Base-by-base conservation (phyloP, 176 grass and related monocot genomes). In the Tillandsia fasciculata region DNA sequence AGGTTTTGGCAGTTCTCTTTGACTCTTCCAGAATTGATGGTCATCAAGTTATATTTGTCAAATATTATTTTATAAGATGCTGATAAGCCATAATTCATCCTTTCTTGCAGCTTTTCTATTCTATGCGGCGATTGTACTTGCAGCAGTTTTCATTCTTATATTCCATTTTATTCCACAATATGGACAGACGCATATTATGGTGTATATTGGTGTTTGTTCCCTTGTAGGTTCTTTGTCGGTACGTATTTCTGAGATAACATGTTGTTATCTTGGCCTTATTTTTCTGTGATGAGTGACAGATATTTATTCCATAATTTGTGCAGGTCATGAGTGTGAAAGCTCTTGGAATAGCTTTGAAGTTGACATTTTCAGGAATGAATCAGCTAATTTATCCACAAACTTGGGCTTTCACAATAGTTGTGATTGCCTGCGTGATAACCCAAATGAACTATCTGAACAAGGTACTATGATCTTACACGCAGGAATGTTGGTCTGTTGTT, bases 301-400 rank as follows among this genome's bases (percentile, higher is more conserved):
- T 33, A 12, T 50, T 48, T 50, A 71, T 82, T n/a, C 74, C 6
- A 42, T 84, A 70, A 70, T 69, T 75, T 77, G 54, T 74, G 74
- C 81, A 96, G 92, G 92, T 96, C 75, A 96, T 96, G 92, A 96
- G 92, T 69, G 86, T 96, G 72, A 89, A 96, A 89, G 92, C 92
- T 63, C 92, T 96, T 61, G 92, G 92, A 76, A 92, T 96, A 69
- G 92, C 88, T 64, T 84, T 96, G 73, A 96, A 96, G 65, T 68
- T 96, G 54, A 96, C 92, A 15, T 96, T 96, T 92, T 92, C 88
- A 0, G 92, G 92, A 69, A 85, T 87, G 79, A 96, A 96, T 78
- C 92, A 96, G 67, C 72, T 96, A 70, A 68, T 88, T 72, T 96
- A 96, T 87, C 88, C 88, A 1, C 92, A 96, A 77, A 89, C 92